Percentiles rank a stretch among this genome's conserved stretches.
Conservation (phyloP, 345 rosid species). For the Lagerstroemia speciosa region DNA sequence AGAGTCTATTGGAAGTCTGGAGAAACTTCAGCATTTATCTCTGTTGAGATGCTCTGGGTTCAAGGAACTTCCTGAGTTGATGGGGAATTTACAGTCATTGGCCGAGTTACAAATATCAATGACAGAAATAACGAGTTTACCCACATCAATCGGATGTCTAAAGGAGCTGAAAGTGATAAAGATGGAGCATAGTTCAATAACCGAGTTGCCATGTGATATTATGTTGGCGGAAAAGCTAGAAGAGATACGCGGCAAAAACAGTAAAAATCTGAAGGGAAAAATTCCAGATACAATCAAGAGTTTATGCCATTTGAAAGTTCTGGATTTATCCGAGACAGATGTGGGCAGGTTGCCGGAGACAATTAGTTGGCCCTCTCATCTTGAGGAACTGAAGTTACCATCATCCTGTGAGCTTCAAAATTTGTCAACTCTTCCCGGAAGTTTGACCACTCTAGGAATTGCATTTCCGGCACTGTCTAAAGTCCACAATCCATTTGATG, state of each 20-base stretch:
- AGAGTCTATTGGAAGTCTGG: neutral
- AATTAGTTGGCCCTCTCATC: neutral
- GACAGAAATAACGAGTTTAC: neutral
- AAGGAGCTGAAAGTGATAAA: slow-evolving; percentile 8
- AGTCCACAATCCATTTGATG: neutral
- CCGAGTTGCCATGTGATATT: neutral
- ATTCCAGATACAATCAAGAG: neutral
- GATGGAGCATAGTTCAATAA: neutral
- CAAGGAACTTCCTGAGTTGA: neutral
- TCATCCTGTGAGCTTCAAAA: neutral
- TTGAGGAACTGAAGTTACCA: neutral
- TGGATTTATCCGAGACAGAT: neutral
- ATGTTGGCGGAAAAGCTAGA: neutral
- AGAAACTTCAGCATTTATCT: neutral
- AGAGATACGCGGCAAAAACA: neutral
- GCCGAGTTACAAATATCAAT: neutral
- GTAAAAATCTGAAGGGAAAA: neutral
- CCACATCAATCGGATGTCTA: neutral
- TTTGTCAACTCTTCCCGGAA: neutral
- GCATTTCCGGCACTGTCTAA: neutral
- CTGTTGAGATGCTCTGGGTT: neutral
- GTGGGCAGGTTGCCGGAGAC: neutral
- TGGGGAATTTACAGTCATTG: slow-evolving; percentile 1
- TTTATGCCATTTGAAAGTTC: neutral
- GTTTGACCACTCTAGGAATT: neutral